Evolutionary conservation across 2,329 filamentous ascomycete species (phyloP).

Genomic region (Cladosporium sp.): DNA sequence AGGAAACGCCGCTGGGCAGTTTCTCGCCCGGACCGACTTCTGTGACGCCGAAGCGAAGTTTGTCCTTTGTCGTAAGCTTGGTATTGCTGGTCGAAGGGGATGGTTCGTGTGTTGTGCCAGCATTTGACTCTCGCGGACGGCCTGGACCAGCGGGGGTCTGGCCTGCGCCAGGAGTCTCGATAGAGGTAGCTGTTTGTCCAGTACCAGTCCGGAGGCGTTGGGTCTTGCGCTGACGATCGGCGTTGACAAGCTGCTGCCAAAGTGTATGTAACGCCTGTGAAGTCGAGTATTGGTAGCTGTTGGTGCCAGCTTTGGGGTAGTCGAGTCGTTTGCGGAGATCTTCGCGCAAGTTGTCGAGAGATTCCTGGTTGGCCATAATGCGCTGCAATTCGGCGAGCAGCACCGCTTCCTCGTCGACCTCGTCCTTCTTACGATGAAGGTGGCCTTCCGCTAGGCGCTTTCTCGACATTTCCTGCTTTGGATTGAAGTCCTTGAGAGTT

Average conservation of each 20-base stretch:
- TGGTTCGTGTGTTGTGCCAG: slow-evolving; percentile 20
- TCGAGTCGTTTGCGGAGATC: slow-evolving; percentile 77
- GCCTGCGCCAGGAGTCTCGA: slow-evolving; percentile 12
- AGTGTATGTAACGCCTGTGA: slow-evolving; percentile 75
- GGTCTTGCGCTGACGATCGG: slow-evolving; percentile 86
- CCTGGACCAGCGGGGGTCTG: slow-evolving; percentile 18
- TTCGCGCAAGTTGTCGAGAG: slow-evolving; percentile 79
- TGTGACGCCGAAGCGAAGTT: slow-evolving; percentile 76
- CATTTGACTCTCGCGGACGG: slow-evolving; percentile 43
- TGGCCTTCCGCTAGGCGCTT: slow-evolving; percentile 82
- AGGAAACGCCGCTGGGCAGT: slow-evolving; percentile 78
- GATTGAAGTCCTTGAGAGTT: slow-evolving; percentile 81
- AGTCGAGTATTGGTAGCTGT: slow-evolving; percentile 63
- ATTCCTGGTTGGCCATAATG: slow-evolving; percentile 80
- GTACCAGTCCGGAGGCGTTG: slow-evolving; percentile 39
- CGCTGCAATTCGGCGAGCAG: slow-evolving; percentile 86
- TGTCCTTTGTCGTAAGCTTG: slow-evolving; percentile 67
- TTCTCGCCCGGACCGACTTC: slow-evolving; percentile 64
- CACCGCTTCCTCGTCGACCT: slow-evolving; percentile 87
- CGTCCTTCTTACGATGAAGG: slow-evolving; percentile 74
- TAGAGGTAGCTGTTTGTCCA: slow-evolving; percentile 11
- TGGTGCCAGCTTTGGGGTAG: slow-evolving; percentile 62
- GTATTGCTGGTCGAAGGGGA: slow-evolving; percentile 8
- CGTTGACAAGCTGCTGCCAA: slow-evolving; percentile 74
- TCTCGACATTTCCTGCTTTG: slow-evolving; percentile 69